Conservation (phyloP, 441 rosid genomes). For the Jatropha podagrica region DNA sequence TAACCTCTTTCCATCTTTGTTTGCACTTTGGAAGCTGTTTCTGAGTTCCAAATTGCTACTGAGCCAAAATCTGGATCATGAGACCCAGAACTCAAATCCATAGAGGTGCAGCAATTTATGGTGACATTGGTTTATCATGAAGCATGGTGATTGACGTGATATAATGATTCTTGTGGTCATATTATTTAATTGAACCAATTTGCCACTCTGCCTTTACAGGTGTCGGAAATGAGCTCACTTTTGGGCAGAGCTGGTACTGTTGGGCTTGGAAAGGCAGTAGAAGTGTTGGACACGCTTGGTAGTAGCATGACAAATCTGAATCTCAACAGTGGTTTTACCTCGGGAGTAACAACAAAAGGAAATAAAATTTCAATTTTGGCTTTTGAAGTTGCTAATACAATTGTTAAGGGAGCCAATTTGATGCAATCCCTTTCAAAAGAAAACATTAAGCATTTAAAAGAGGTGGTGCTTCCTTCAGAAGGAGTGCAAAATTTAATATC, state of each 20-base stretch:
- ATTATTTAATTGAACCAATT: conserved; percentile 7
- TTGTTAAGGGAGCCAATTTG: conserved; percentile 90
- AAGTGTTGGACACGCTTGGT: conserved; percentile 90
- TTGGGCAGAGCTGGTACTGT: conserved; percentile 87
- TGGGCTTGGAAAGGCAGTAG: conserved; percentile 90
- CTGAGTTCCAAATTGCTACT: background rate
- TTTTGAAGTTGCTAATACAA: conserved; percentile 96
- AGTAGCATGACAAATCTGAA: conserved; percentile 95
- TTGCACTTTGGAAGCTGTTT: background rate
- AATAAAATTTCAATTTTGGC: conserved; percentile 79
- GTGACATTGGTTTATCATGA: background rate
- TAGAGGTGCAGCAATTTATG: background rate
- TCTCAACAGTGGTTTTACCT: conserved; percentile 63
- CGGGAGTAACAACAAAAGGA: conserved; percentile 83
- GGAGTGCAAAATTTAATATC: conserved; percentile 89
- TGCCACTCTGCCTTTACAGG: conserved; percentile 41
- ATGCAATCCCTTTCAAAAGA: conserved; percentile 87
- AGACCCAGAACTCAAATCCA: background rate
- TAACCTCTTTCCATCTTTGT: background rate
- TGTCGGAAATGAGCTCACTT: conserved; percentile 84
- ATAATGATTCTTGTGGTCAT: background rate
- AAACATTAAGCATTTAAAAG: conserved; percentile 70
- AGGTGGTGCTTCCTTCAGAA: conserved; percentile 82
- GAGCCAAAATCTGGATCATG: background rate
- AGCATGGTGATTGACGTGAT: background rate